Percentiles rank a stretch among this genome's conserved stretches.
These are phyloP conservation scores for Xylaria sp. DNA, from an alignment of 2,329 filamentous ascomycete species.

Conservation along the genomic window DNA sequence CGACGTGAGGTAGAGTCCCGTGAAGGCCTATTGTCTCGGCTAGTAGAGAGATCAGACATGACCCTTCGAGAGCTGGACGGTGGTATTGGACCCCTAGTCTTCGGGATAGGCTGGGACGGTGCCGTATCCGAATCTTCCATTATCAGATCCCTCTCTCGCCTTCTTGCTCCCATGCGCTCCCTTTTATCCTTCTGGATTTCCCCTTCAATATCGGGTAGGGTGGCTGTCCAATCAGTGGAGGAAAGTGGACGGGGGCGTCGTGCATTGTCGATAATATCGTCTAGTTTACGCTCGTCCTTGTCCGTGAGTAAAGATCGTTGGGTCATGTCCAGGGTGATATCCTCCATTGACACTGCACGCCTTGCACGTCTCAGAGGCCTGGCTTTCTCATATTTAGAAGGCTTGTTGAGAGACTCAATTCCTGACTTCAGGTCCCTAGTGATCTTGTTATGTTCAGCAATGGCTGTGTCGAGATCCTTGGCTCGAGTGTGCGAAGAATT, in stretches of 20 bases:
- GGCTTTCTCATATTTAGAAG: slow-evolving; percentile 25
- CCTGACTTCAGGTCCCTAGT: slow-evolving; percentile 32
- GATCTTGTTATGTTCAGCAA: slow-evolving; percentile 25
- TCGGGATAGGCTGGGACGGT: slow-evolving; percentile 8
- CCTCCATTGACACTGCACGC: slow-evolving; percentile 32
- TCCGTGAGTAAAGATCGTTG: slow-evolving; percentile 28
- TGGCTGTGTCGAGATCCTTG: slow-evolving; percentile 14
- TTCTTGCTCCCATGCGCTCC: slow-evolving; percentile 18
- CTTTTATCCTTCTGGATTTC: slow-evolving; percentile 32
- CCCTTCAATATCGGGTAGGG: slow-evolving; percentile 35
- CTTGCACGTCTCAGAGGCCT: slow-evolving; percentile 15
- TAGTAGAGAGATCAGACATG: slow-evolving; percentile 29
- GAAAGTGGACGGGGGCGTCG: slow-evolving; percentile 6
- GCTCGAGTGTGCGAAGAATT: slow-evolving; percentile 15
- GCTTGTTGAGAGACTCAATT: slow-evolving; percentile 30
- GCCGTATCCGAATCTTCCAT: slow-evolving; percentile 17
- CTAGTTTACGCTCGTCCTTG: slow-evolving; percentile 9
- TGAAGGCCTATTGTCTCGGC: slow-evolving; percentile 29
- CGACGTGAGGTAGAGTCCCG: slow-evolving; percentile 7
- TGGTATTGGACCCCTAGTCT: slow-evolving; percentile 3
- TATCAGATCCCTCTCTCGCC: slow-evolving; percentile 22
- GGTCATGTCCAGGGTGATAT: slow-evolving; percentile 34
- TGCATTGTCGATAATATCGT: slow-evolving; percentile 3
- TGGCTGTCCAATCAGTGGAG: slow-evolving; percentile 34
- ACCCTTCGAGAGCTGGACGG: slow-evolving; percentile 22